Evolutionary conservation across 495 filamentous ascomycete species (phyloP), one percentile per base, ranked within the genome.

Genomic region (Xylaria grammica): DNA sequence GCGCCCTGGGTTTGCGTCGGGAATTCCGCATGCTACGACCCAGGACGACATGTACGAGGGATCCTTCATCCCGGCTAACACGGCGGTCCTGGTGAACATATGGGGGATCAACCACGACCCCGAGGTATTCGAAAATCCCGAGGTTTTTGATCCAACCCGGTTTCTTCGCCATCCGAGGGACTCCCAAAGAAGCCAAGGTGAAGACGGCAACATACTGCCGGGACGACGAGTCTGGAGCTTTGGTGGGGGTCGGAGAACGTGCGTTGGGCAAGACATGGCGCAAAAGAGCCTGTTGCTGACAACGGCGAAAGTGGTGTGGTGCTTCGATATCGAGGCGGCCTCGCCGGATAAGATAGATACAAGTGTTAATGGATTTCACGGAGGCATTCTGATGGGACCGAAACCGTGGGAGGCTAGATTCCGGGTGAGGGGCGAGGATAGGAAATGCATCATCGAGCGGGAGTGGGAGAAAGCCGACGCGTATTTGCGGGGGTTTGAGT

Each of bases 41-140:
- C 50, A 73, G 50, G 75, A 79, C 51, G 69, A 78, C 45, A 46
- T 63, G n/a, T 77, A 77, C 44, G 69, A 69, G 17, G 76, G 69
- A 19, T 71, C 70, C 62, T 72, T 68, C 59, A 71, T 78, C 22
- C 74, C 75, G 11, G 75, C 76, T 50, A 69, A 69, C 22, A 68
- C 76, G 13, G 57, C 69, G 27, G 32, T 77, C 4, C 65, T 78
- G 30, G 45, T 66, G 13, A 72, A 67, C 38, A 40, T 68, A 27
- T 74, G 71, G 69, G 73, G 71, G 20, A 75, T 79, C 42, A 59
- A 60, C 19, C 69, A 72, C 27, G 71, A 79, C 29, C 49, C 65
- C 3, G 50, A 55, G 15, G 24, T 52, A 34, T 78, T 76, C 51
- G 69, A 73, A 5, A 55, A 66, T 2, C 72, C 76, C 6, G 72